Evolutionary conservation across 1,284 basidiomycete genomes (phyloP).

Genomic region (Polyporus tsugae): DNA sequence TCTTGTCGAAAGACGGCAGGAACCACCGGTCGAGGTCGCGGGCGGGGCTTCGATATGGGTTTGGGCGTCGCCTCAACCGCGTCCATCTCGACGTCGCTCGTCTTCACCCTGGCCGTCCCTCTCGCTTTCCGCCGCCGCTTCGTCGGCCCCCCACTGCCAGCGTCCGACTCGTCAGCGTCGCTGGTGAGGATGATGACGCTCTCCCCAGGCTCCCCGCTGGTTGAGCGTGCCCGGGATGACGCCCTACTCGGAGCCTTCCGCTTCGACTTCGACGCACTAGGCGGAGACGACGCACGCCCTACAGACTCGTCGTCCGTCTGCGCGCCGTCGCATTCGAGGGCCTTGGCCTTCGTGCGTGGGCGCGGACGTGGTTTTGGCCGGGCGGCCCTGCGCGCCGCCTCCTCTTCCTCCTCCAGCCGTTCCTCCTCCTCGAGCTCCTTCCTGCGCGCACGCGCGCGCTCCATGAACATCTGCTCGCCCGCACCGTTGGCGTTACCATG

Average conservation of each 20-base stretch:
- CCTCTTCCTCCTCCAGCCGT: slow-evolving; percentile 38
- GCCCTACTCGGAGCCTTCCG: slow-evolving; percentile 16
- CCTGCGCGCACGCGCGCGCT: slow-evolving; percentile 66
- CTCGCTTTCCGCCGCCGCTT: slow-evolving; percentile 19
- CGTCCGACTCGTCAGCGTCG: slow-evolving; percentile 24
- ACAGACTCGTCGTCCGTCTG: slow-evolving; percentile 20
- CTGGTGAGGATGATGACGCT: slow-evolving; percentile 25
- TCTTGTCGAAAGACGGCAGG: slow-evolving; percentile 1
- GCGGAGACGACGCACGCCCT: slow-evolving; percentile 11
- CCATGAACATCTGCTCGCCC: slow-evolving; percentile 62
- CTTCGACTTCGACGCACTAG: slow-evolving; percentile 10
- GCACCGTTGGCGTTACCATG: slow-evolving; percentile 6
- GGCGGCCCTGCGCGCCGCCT: slow-evolving; percentile 19
- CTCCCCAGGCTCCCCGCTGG: slow-evolving; percentile 10
- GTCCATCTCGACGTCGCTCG: slow-evolving; percentile 16
- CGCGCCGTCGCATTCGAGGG: not conserved
- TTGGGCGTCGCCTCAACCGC: slow-evolving; percentile 15
- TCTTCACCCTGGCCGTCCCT: slow-evolving; percentile 10
- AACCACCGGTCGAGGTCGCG: slow-evolving; percentile 13
- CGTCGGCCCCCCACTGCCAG: not conserved
- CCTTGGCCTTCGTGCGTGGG: slow-evolving; percentile 11
- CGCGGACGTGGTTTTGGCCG: slow-evolving; percentile 24
- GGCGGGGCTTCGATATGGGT: slow-evolving; percentile 24
- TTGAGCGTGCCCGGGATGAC: slow-evolving; percentile 12
- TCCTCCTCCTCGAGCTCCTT: slow-evolving; percentile 70